Evolutionary conservation across 2,329 filamentous ascomycete species (phyloP).

Genomic region (Colletotrichum musae): DNA sequence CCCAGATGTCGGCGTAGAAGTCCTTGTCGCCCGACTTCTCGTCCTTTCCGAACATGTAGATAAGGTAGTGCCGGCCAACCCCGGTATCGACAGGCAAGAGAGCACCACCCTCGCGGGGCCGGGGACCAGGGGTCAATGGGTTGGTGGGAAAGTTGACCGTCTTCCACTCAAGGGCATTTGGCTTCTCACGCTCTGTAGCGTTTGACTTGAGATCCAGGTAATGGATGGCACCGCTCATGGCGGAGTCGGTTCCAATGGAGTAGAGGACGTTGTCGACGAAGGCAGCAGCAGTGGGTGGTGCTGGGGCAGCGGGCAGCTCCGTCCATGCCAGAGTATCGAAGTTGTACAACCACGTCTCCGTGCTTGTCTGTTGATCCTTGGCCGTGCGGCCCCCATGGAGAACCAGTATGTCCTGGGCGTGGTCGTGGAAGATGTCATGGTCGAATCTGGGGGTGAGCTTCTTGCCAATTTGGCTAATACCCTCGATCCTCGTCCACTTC

Average conservation of each 20-base stretch:
- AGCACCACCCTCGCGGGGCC: constrained; percentile 57
- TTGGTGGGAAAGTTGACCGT: constrained; percentile 54
- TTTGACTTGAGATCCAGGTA: constrained; percentile 51
- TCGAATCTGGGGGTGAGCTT: constrained; percentile 49
- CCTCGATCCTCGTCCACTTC: constrained; percentile 51
- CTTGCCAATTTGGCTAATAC: constrained; percentile 50
- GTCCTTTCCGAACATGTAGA: constrained; percentile 62
- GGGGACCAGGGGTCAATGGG: constrained; percentile 56
- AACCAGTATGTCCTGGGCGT: constrained; percentile 64
- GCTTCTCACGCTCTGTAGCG: constrained; percentile 49
- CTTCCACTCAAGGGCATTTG: constrained; percentile 52
- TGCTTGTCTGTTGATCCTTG: constrained; percentile 53
- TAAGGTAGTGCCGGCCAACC: constrained; percentile 65
- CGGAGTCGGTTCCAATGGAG: constrained; percentile 56
- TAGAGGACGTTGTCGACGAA: constrained; percentile 63
- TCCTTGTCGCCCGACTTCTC: constrained; percentile 44
- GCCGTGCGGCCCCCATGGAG: constrained; percentile 61
- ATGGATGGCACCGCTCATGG: constrained; percentile 53
- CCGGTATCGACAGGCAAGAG: constrained; percentile 64
- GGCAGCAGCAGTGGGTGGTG: constrained; percentile 55
- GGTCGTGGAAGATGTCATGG: constrained; percentile 54
- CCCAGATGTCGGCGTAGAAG: constrained; percentile 63
- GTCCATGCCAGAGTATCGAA: constrained; percentile 64
- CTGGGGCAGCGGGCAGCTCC: constrained; percentile 60
- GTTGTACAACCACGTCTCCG: constrained; percentile 67